phyloP scores from a whole-genome alignment of 2,329 filamentous ascomycete species.

The Colletotrichum sp. region DNA sequence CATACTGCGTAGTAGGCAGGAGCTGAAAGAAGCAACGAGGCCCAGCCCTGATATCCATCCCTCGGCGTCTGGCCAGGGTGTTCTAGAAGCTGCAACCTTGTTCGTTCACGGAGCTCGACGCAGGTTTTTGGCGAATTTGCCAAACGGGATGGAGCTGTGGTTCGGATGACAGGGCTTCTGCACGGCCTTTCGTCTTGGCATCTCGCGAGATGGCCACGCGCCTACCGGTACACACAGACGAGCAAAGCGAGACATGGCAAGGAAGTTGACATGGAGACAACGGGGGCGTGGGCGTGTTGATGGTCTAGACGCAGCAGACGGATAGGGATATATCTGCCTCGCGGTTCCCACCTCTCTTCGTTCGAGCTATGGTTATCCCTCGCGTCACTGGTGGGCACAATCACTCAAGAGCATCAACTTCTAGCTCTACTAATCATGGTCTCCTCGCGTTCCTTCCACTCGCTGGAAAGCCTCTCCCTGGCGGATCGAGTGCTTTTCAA shows the following conservation, averaged over 20 bases:
- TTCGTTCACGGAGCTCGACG: neutral
- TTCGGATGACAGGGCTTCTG: neutral
- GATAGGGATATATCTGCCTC: slow-evolving; percentile 10
- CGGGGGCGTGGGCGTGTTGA: neutral
- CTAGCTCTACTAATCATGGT: slow-evolving; percentile 5
- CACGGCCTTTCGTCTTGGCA: neutral
- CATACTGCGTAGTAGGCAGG: neutral
- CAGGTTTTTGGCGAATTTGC: neutral
- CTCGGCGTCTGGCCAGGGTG: neutral
- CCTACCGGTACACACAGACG: neutral
- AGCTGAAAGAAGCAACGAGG: slow-evolving; percentile 4
- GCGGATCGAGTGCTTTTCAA: slow-evolving; percentile 20
- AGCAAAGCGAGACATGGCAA: neutral
- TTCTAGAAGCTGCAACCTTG: slow-evolving; percentile 6
- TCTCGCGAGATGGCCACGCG: neutral
- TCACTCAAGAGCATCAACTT: neutral
- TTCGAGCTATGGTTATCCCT: neutral
- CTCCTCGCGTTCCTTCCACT: slow-evolving; percentile 13
- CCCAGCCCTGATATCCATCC: neutral
- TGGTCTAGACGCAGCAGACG: neutral
- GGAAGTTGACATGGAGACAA: neutral
- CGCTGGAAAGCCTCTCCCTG: slow-evolving; percentile 19
- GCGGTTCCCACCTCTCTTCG: neutral
- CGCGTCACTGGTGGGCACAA: slow-evolving; percentile 10
- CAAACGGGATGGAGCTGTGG: neutral